Conservation (phyloP, 1,284 basidiomycete species). For the Ustilago sp. region DNA sequence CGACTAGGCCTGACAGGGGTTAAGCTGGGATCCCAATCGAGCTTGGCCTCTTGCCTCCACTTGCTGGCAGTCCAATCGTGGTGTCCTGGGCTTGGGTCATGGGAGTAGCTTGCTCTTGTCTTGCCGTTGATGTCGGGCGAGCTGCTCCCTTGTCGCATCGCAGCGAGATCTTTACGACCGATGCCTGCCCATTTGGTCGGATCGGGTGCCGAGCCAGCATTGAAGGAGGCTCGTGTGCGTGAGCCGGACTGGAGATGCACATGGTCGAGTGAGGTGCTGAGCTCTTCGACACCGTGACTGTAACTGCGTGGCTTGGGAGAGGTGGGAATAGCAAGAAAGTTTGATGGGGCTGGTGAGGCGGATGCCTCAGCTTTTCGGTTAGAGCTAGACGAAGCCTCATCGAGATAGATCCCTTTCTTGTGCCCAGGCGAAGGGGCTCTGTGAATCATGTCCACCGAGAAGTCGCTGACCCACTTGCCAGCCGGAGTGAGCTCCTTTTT, state of each 20-base stretch:
- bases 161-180: constrained; percentile 59
- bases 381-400: constrained; percentile 1
- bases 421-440: constrained; percentile 19
- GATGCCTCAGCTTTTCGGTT: background rate
- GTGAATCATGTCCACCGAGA: constrained; percentile 47
- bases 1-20: constrained; percentile 14
- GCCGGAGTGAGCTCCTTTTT: constrained; percentile 37
- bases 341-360: background rate
- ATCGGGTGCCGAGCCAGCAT: constrained; percentile 11
- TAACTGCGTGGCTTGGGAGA: constrained; percentile 34
- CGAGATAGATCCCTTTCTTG: background rate
- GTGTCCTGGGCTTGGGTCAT: constrained; percentile 40
- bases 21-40: constrained; percentile 42
- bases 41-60: constrained; percentile 47
- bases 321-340: constrained; percentile 15
- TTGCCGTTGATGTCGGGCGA: constrained; percentile 12
- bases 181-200: constrained; percentile 43
- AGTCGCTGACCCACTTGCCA: constrained; percentile 48
- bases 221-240: constrained; percentile 32
- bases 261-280: constrained; percentile 14
- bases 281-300: constrained; percentile 27
- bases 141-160: constrained; percentile 33
- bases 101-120: constrained; percentile 4
- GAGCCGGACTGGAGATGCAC: constrained; percentile 8
- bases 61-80: constrained; percentile 50